A percentile compares a stretch with the other conserved stretches of the same genome.
Evolutionary conservation across 2,329 filamentous ascomycete species (phyloP).

Genomic region (Lithohypha guttulata): DNA sequence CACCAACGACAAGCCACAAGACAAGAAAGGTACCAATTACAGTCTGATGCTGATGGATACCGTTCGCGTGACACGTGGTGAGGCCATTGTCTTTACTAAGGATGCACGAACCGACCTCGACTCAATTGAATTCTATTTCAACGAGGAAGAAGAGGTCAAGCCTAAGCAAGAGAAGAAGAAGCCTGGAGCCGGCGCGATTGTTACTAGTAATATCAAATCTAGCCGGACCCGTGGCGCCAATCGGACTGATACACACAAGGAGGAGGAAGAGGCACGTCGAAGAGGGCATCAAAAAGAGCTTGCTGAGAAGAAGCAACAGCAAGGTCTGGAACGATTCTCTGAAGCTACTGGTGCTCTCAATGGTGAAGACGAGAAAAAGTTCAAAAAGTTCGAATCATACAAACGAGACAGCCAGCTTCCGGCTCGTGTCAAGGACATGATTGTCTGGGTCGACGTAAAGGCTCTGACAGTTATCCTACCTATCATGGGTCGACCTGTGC

Average conservation of each 20-base stretch:
- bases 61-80: conserved; percentile 63
- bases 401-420: conserved; percentile 96
- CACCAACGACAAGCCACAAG: conserved; percentile 73
- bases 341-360: conserved; percentile 77
- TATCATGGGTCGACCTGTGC: conserved; percentile 93
- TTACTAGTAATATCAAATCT: conserved; percentile 89
- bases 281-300: conserved; percentile 88
- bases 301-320: conserved; percentile 74
- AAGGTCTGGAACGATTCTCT: conserved; percentile 74
- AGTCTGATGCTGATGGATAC: conserved; percentile 88
- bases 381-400: conserved; percentile 98
- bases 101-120: conserved; percentile 86
- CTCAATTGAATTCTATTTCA: conserved; percentile 96
- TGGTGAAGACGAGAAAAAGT: conserved; percentile 90
- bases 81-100: conserved; percentile 70
- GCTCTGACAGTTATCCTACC: conserved; percentile 83
- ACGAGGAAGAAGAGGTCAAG: conserved; percentile 71
- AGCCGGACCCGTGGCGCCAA: conserved; percentile 77
- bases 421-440: conserved; percentile 66
- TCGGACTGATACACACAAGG: conserved; percentile 74
- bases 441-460: conserved; percentile 83
- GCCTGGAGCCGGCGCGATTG: conserved; percentile 75
- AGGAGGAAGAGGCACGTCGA: conserved; percentile 61
- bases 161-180: conserved; percentile 81
- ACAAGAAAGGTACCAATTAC: conserved; percentile 81